A percentile compares a stretch with the other conserved stretches of the same genome.
phyloP scores from a whole-genome alignment of 345 rosid genomes.

The Theobroma cacao region DNA sequence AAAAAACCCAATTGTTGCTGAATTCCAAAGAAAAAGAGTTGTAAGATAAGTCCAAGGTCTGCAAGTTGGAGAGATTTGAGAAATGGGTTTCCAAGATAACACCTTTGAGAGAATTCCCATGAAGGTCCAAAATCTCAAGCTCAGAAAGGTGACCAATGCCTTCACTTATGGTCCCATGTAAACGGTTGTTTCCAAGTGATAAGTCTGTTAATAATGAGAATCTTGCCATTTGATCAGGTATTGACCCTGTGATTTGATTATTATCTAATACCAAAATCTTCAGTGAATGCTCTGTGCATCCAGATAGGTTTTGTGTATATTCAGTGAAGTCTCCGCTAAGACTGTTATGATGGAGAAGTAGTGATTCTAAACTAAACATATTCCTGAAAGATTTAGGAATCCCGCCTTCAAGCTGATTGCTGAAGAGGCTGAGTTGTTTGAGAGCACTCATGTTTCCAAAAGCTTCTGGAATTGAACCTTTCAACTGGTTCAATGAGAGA shows the following conservation, averaged over 20 bases:
- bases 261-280: background rate
- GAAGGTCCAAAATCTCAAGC: constrained; percentile 10
- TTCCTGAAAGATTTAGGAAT: constrained; percentile 19
- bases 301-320: background rate
- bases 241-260: constrained; percentile 3
- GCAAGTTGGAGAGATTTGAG: constrained; percentile 22
- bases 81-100: constrained; percentile 24
- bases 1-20: constrained; percentile 24
- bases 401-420: constrained; percentile 11
- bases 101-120: constrained; percentile 23
- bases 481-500: background rate
- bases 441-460: constrained; percentile 1
- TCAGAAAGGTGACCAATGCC: constrained; percentile 9
- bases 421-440: background rate
- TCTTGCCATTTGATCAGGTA: background rate
- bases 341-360: background rate
- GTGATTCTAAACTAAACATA: constrained; percentile 12
- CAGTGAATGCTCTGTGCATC: background rate
- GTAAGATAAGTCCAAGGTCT: background rate
- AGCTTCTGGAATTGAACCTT: constrained; percentile 13
- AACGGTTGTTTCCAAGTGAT: background rate
- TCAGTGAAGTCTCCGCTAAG: background rate
- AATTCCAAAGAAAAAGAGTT: constrained; percentile 23
- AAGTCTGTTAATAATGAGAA: background rate
- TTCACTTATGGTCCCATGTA: constrained; percentile 11